Evolutionary conservation across 2,329 filamentous ascomycete species (phyloP).

Genomic region (Teratosphaeria nubilosa): DNA sequence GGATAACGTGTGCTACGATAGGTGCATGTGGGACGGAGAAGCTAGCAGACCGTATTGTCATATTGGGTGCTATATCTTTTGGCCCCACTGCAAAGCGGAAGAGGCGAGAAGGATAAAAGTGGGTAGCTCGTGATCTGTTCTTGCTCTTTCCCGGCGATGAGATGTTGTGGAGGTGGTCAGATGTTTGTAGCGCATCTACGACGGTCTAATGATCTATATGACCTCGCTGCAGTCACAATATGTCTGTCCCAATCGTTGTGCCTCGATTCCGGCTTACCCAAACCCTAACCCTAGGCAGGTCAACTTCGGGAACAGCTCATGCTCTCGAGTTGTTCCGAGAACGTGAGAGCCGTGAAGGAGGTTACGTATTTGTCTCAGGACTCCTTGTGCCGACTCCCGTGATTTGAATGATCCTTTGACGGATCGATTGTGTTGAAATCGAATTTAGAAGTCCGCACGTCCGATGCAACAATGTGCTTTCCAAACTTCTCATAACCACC

Average conservation of each 20-base stretch:
- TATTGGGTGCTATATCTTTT: background rate
- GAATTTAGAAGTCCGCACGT: too few species aligned
- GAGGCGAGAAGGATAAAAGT: background rate
- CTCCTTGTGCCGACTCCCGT: too few species aligned
- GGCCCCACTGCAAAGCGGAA: background rate
- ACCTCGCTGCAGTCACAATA: background rate
- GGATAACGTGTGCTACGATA: slow-evolving; percentile 2
- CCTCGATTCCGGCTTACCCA: slow-evolving; percentile 1
- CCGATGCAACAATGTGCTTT: too few species aligned
- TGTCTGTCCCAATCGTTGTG: background rate
- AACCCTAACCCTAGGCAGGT: slow-evolving; percentile 1
- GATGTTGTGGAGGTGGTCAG: background rate
- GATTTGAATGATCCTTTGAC: too few species aligned
- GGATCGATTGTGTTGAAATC: too few species aligned
- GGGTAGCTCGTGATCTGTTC: background rate
- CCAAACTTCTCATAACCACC: too few species aligned
- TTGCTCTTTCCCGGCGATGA: background rate
- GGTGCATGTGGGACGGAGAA: background rate
- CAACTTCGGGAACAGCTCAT: too few species aligned
- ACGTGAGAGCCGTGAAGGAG: too few species aligned
- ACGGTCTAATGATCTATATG: background rate
- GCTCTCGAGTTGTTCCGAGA: too few species aligned
- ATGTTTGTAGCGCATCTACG: background rate
- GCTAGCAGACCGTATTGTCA: background rate
- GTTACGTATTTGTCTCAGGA: too few species aligned